phyloP scores from a whole-genome alignment of 2,329 filamentous ascomycete genomes.

The Beauveria medogensis region DNA sequence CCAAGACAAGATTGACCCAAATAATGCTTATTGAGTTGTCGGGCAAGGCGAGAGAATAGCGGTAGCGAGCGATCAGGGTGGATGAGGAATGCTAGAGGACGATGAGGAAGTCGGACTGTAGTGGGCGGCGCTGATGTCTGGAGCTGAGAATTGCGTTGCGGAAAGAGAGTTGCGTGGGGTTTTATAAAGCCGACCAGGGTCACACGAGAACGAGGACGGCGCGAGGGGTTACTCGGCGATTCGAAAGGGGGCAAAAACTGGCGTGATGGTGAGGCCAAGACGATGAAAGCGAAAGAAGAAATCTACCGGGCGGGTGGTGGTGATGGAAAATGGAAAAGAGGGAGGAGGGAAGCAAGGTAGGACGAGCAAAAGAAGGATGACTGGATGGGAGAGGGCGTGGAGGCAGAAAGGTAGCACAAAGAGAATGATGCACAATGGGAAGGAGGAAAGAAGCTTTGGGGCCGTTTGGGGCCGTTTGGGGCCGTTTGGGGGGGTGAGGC shows the following conservation, averaged over 20 bases:
- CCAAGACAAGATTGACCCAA: not conserved
- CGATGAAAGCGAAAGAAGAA: not conserved
- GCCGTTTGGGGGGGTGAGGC: not conserved
- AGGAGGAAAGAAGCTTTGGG: too few species aligned
- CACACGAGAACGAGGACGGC: not conserved
- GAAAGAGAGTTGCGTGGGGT: not conserved
- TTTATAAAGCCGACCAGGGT: not conserved
- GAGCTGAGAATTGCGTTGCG: not conserved
- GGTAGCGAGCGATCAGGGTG: too few species aligned
- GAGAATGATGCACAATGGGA: too few species aligned
- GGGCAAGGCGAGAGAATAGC: too few species aligned
- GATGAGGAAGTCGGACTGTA: not conserved
- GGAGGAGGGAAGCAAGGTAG: not conserved
- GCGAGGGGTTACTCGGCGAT: not conserved
- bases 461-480: too few species aligned
- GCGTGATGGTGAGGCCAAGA: not conserved
- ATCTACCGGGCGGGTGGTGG: not conserved
- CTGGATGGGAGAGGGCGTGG: not conserved
- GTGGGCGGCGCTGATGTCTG: not conserved
- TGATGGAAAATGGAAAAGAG: not conserved
- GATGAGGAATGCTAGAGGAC: not conserved
- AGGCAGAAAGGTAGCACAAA: not conserved
- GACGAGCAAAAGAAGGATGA: not conserved
- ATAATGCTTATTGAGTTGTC: not conserved
- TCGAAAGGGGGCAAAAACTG: not conserved